These are phyloP conservation scores for Alternaria gaisen DNA, from an alignment of 2,329 filamentous ascomycete genomes.

Conservation along the genomic window DNA sequence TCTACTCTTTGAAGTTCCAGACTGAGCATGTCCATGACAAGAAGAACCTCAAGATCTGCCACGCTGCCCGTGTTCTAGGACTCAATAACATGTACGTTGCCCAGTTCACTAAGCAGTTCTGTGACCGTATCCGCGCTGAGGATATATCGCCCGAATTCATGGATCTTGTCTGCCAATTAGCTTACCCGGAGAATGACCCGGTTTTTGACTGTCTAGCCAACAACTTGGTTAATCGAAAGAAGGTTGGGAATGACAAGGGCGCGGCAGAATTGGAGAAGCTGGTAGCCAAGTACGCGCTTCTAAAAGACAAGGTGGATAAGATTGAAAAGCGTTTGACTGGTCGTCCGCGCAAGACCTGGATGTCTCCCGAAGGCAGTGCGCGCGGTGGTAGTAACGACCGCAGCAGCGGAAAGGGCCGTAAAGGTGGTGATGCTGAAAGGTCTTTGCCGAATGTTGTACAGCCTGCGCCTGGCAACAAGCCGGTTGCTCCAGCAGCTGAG, in stretches of 20 bases:
- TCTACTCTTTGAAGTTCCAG: slow-evolving; percentile 36
- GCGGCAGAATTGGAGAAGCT: slow-evolving; percentile 11
- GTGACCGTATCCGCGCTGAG: slow-evolving; percentile 37
- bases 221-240: slow-evolving; percentile 29
- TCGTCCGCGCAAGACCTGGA: not conserved
- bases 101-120: slow-evolving; percentile 43
- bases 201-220: slow-evolving; percentile 41
- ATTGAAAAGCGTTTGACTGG: slow-evolving; percentile 12
- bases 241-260: not conserved
- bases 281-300: slow-evolving; percentile 9
- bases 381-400: not conserved
- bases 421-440: not conserved
- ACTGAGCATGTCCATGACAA: slow-evolving; percentile 22
- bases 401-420: not conserved
- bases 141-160: slow-evolving; percentile 25
- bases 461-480: not conserved
- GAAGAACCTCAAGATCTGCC: slow-evolving; percentile 37
- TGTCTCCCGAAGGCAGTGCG: not conserved
- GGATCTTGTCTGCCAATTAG: slow-evolving; percentile 26
- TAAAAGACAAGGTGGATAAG: slow-evolving; percentile 19
- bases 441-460: not conserved
- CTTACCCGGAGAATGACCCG: slow-evolving; percentile 33
- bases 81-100: slow-evolving; percentile 42
- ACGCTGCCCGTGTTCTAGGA: slow-evolving; percentile 35
- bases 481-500: not conserved